These are phyloP conservation scores for Peribolospora baueri DNA, from an alignment of 768 basidiomycete species.

Conservation along the genomic window DNA sequence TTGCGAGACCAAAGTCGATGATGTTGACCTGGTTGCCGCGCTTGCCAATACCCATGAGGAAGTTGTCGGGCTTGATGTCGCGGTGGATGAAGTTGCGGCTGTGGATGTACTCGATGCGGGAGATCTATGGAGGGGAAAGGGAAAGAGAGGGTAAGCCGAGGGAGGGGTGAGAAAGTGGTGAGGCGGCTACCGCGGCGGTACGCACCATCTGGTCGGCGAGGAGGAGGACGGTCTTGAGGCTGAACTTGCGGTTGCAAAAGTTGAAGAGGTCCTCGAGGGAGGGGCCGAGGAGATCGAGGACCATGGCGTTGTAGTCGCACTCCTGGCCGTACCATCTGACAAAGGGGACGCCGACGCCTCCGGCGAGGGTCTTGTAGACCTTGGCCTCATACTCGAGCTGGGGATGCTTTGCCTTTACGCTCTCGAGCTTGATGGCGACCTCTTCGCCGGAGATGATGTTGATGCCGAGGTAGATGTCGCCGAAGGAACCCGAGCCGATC, in stretches of 20 bases:
- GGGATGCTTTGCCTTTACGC: conserved; percentile 99
- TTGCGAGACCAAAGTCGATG: conserved; percentile 86
- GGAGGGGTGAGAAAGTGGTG: neutral
- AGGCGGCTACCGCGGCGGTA: conserved; percentile 5
- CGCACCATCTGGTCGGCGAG: conserved; percentile 83
- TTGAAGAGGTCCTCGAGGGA: conserved; percentile 26
- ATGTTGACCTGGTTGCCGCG: conserved; percentile 98
- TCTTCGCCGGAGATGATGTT: conserved; percentile 99
- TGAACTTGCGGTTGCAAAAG: conserved; percentile 58
- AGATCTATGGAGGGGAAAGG: conserved; percentile 32
- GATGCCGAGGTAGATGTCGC: conserved; percentile 97
- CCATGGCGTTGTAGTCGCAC: conserved; percentile 99
- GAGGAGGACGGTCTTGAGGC: conserved; percentile 76
- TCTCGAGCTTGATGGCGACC: conserved; percentile 98
- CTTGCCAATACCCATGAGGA: conserved; percentile 96
- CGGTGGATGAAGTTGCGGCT: conserved; percentile 83
- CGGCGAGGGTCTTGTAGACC: conserved; percentile 78
- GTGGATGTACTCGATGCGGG: conserved; percentile 90
- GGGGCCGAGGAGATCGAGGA: conserved; percentile 81
- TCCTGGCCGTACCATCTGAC: conserved; percentile 54
- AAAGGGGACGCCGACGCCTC: conserved; percentile 95
- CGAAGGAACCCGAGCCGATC: conserved; percentile 95
- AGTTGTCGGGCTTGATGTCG: conserved; percentile 97
- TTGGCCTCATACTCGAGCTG: conserved; percentile 87
- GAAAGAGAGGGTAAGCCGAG: conserved; percentile 1